Evolutionary conservation across 2,329 filamentous ascomycete species (phyloP).

Genomic region (Calcarisporium arbuscula): DNA sequence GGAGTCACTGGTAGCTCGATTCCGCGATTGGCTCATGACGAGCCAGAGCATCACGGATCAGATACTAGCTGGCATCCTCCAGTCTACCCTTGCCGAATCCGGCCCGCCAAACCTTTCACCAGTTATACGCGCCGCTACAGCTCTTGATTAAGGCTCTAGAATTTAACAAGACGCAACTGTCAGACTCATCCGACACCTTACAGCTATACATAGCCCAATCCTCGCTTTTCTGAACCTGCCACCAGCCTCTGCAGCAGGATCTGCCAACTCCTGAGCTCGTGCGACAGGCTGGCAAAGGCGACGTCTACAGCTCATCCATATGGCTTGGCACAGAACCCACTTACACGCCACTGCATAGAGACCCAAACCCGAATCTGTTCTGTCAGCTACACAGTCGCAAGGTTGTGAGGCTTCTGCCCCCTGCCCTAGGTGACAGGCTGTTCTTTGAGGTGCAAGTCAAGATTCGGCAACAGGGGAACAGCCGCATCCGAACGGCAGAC

Average conservation of each 20-base stretch:
- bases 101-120: slow-evolving; percentile 38
- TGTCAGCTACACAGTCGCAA: slow-evolving; percentile 74
- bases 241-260: slow-evolving; percentile 49
- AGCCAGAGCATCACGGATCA: slow-evolving; percentile 21
- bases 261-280: slow-evolving; percentile 64
- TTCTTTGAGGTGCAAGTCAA: slow-evolving; percentile 48
- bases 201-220: slow-evolving; percentile 85
- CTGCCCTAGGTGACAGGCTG: slow-evolving; percentile 54
- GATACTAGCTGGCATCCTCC: slow-evolving; percentile 24
- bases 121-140: slow-evolving; percentile 54
- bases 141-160: slow-evolving; percentile 55
- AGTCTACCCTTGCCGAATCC: slow-evolving; percentile 17
- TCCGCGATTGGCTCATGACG: slow-evolving; percentile 20
- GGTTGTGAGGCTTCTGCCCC: slow-evolving; percentile 62
- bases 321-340: slow-evolving; percentile 87
- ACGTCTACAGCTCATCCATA: slow-evolving; percentile 79
- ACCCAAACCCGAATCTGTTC: slow-evolving; percentile 92
- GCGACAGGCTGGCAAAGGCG: slow-evolving; percentile 59
- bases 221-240: slow-evolving; percentile 65
- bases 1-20: slow-evolving; percentile 14
- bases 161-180: slow-evolving; percentile 33
- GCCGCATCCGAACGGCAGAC: slow-evolving; percentile 65
- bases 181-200: slow-evolving; percentile 16
- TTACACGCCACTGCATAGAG: slow-evolving; percentile 82
- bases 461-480: slow-evolving; percentile 32